A percentile compares a stretch with the other conserved stretches of the same genome.
phyloP scores from a whole-genome alignment of 805 yeast genomes.

The Metschnikowia lochheadii region DNA sequence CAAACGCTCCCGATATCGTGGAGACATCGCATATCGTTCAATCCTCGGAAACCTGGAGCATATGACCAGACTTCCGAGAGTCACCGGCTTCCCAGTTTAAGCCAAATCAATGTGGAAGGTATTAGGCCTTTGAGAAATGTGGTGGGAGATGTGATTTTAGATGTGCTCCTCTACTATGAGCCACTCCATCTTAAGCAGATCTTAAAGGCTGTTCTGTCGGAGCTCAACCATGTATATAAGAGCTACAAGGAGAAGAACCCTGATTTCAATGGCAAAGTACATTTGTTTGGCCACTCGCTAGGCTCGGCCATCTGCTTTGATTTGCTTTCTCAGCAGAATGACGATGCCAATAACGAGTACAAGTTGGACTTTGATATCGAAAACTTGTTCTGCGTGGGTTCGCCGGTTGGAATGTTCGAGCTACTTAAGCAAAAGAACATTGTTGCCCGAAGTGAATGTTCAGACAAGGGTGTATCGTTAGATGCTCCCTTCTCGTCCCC shows the following conservation, averaged over 20 bases:
- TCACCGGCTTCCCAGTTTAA: constrained; percentile 53
- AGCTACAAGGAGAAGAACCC: constrained; percentile 64
- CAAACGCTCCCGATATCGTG: constrained; percentile 91
- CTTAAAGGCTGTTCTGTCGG: constrained; percentile 53
- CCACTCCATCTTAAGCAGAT: constrained; percentile 62
- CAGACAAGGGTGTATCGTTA: constrained; percentile 8
- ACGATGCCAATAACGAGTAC: constrained; percentile 29
- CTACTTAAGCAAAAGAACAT: constrained; percentile 63
- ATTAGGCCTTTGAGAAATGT: constrained; percentile 71
- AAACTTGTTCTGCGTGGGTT: constrained; percentile 76
- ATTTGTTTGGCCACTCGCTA: constrained; percentile 84
- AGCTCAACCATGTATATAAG: constrained; percentile 60
- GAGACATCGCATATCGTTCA: constrained; percentile 75
- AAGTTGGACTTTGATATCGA: constrained; percentile 65
- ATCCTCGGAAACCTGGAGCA: constrained; percentile 36
- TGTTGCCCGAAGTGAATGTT: constrained; percentile 33
- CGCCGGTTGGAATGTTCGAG: constrained; percentile 86
- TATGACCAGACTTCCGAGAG: constrained; percentile 33
- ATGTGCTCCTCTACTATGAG: constrained; percentile 73
- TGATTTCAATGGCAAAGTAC: constrained; percentile 71
- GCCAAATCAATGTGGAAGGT: constrained; percentile 73
- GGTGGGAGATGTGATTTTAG: constrained; percentile 83
- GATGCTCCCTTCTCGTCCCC: constrained; percentile 40
- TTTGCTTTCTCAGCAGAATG: constrained; percentile 50
- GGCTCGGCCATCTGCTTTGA: constrained; percentile 87